Evolutionary conservation across 2,329 filamentous ascomycete genomes (phyloP), one percentile per base, ranked within the genome.

Genomic region (Nothophaeocryptopus gaeumannii): DNA sequence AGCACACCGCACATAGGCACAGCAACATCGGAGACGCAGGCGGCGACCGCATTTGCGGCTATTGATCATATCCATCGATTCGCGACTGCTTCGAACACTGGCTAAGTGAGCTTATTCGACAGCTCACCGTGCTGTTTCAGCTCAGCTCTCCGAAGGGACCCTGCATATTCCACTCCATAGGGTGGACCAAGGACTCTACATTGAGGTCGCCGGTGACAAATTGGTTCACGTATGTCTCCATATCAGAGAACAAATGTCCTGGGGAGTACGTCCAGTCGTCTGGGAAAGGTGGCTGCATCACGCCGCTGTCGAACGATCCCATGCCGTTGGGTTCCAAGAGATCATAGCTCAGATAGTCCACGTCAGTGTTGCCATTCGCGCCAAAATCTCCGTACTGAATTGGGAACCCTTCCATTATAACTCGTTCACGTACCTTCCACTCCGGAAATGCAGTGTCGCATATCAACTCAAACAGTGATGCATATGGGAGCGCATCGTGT

Each of bases 1-100:
- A 72, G 69, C 49, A 74, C 71, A 8, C 72, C 74, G 5, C 73
- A 76, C 46, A 69, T 76, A 41, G 75, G 75, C 8, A 74, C 74
- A 3, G 69, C 74, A 0, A 77, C 75, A 1, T 56, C 54, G 2
- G 57, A 67, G 42, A 69, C 65, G 2, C 71, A 72, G 51, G 59
- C 64, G 41, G 63, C 65, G 30, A 69, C 68, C 20, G 69, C 66
- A 1, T 64, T 63, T 45, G 67, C 66, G 13, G 70, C 69, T 11
- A 60, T 71, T 10, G 65, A 72, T 31, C 11, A n/a, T 20, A 37
- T 51, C 11, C 33, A 47, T 39, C 43, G 5, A 9, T 47, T 30
- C 16, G 36, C 36, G 12, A 39, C 2, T 15, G 36, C 16, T 9
- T 32, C 26, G 4, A 38, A 15, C 2, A 38, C 10, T 13, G 10